Evolutionary conservation across 2,329 filamentous ascomycete genomes (phyloP), one percentile per base, ranked within the genome.

Genomic region (Akanthomyces dipterigenus): DNA sequence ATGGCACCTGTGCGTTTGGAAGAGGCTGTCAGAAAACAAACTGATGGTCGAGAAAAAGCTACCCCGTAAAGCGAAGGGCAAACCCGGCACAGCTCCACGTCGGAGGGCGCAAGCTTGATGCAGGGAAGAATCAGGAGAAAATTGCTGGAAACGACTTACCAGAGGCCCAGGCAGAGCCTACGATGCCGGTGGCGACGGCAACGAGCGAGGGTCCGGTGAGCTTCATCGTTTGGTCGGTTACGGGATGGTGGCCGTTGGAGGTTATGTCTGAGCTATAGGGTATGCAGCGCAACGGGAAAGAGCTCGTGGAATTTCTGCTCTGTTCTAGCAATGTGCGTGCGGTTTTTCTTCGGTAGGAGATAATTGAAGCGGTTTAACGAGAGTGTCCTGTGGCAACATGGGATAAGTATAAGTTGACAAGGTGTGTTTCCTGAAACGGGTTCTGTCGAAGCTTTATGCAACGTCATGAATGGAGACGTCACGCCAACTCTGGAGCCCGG

Each of bases 161-260:
- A 12, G 75, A 72, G 46, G 67, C 66, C 72, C 74, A 77, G 12
- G 71, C 70, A 20, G 75, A 75, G 42, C 73, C 72, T 34, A 74
- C 60, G 26, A 77, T 68, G 62, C 75, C 75, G n/a, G 71, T 73
- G 28, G 75, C 70, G 28, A 72, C 69, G 26, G 73, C 73, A 48
- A 75, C 26, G 18, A 75, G 68, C 7, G 71, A 66, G 1, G 70
- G 70, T 14, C 67, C 66, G 2, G 71, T 64, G 26, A 69, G 50
- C 11, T 58, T 55, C 60, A 64, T 63, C 26, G 18, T 42, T 42
- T 34, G 11, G 56, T 31, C 5, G 46, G 18, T 48, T 38, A 22
- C 12, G 38, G 11, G 11, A 22, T 5, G 7, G 36, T 42, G n/a
- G 55, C 34, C 11, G 16, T 22, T 18, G 16, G 20, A 34, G 55